Evolutionary conservation across 139 green algal species (phyloP), one percentile per base, ranked within the genome.

Genomic region (Gonium pectorale): DNA sequence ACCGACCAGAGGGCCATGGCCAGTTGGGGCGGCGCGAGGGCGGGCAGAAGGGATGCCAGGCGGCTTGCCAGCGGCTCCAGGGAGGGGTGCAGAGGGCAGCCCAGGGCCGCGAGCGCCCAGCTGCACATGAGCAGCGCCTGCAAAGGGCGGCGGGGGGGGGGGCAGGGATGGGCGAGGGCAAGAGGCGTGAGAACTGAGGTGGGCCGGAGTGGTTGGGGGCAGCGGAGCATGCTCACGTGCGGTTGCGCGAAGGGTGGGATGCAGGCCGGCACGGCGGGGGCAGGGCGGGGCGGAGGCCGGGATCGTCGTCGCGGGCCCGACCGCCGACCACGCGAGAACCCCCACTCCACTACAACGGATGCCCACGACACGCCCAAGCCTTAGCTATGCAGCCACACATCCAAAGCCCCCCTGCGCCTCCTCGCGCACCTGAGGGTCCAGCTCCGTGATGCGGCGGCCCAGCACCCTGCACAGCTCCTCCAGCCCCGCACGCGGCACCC

Each of bases 1-100:
- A 49, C 24, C 13, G 44, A 37, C 78, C 78, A 84, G 6, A 74
- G 62, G 26, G 78, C 78, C 63, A 83, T 63, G n/a, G 77, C 27
- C 60, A 83, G 77, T n/a, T 63, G 60, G 5, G 17, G 6, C 7
- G 77, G 62, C 29, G 9, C 35, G 43, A 83, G 77, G 60, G 43
- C 46, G 43, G 54, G 75, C 56, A 82, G 74, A 40, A 26, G 27
- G 2, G 56, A 4, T 5, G 74, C n/a, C 0, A 82, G 56, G 54
- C 74, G 56, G 59, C 33, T 40, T 21, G 63, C 74, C 15, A 59
- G 13, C 3, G 40, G 33, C 29, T 70, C 59, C 74, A 82, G 74
- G 21, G 37, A 22, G 40, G 74, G 11, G 0, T 35, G 19, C 29
- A 1, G 6, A n/a, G 40, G 35, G 41, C 56, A 56, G 40, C 40